A percentile compares a stretch with the other conserved stretches of the same genome.
Conservation (phyloP, 1,284 basidiomycete species). For the Microbotryum lychnidis-dioicae region DNA sequence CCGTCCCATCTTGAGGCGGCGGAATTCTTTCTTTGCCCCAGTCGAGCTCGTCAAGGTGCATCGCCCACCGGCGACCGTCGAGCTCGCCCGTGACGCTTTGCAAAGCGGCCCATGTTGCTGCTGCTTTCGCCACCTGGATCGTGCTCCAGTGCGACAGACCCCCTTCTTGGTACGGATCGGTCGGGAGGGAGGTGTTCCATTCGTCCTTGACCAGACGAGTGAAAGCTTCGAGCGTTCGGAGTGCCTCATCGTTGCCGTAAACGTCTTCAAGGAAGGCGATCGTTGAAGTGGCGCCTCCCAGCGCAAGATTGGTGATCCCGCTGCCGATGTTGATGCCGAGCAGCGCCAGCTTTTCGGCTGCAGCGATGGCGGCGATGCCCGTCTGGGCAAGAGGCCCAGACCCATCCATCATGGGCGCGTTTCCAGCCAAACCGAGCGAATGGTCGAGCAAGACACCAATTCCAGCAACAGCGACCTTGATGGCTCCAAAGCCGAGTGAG, state of each 20-base stretch:
- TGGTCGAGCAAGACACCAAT: slow-evolving; percentile 3
- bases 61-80: slow-evolving; percentile 61
- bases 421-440: background rate
- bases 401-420: background rate
- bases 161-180: slow-evolving; percentile 54
- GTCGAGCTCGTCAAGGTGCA: slow-evolving; percentile 56
- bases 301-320: slow-evolving; percentile 62
- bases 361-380: background rate
- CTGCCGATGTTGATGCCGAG: slow-evolving; percentile 63
- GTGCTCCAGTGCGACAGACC: slow-evolving; percentile 48
- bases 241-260: slow-evolving; percentile 61
- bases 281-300: slow-evolving; percentile 61
- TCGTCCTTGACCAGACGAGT: slow-evolving; percentile 61
- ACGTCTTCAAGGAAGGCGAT: slow-evolving; percentile 61
- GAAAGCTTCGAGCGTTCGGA: slow-evolving; percentile 68
- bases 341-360: slow-evolving; percentile 58
- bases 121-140: slow-evolving; percentile 41
- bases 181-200: slow-evolving; percentile 56
- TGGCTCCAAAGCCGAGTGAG: background rate
- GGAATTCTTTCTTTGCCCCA: slow-evolving; percentile 42
- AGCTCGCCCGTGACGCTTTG: slow-evolving; percentile 68
- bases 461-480: background rate
- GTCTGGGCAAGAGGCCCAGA: background rate
- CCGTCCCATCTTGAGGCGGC: background rate
- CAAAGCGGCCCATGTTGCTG: slow-evolving; percentile 65